Conservation (phyloP, 1,139 yeast genomes). For the Saccharomycopsis hybrid region DNA sequence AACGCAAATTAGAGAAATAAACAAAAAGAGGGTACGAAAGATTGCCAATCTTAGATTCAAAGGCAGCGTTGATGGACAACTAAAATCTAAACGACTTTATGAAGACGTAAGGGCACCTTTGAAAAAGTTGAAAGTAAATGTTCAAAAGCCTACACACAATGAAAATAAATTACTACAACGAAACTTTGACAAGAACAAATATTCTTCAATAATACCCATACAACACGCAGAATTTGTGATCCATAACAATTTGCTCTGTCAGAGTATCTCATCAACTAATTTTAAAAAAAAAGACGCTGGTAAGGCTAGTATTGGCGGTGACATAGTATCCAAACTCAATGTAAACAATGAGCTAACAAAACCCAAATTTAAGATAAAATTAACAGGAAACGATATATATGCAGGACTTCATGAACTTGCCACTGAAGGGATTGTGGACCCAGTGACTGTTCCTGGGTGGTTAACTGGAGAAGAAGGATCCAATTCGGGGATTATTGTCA, state of each 20-base stretch:
- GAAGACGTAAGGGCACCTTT: slow-evolving; percentile 19
- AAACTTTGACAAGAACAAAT: slow-evolving; percentile 31
- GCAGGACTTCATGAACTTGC: slow-evolving; percentile 75
- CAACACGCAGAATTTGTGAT: slow-evolving; percentile 44
- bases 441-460: slow-evolving; percentile 62
- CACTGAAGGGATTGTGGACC: slow-evolving; percentile 36
- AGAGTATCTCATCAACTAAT: neutral
- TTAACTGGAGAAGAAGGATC: slow-evolving; percentile 62
- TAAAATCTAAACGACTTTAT: slow-evolving; percentile 33
- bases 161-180: slow-evolving; percentile 12
- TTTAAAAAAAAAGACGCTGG: neutral
- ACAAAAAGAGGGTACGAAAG: slow-evolving; percentile 24
- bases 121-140: slow-evolving; percentile 25
- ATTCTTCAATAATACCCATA: slow-evolving; percentile 47
- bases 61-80: slow-evolving; percentile 40
- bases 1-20: slow-evolving; percentile 25
- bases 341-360: neutral
- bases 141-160: neutral
- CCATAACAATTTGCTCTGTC: slow-evolving; percentile 25
- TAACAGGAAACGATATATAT: slow-evolving; percentile 71
- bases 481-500: neutral
- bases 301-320: neutral
- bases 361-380: slow-evolving; percentile 39
- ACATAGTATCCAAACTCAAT: too few species aligned
- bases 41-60: slow-evolving; percentile 51